Evolutionary conservation across 139 green algal species (phyloP).

Genomic region (Chlamydomonas applanata): DNA sequence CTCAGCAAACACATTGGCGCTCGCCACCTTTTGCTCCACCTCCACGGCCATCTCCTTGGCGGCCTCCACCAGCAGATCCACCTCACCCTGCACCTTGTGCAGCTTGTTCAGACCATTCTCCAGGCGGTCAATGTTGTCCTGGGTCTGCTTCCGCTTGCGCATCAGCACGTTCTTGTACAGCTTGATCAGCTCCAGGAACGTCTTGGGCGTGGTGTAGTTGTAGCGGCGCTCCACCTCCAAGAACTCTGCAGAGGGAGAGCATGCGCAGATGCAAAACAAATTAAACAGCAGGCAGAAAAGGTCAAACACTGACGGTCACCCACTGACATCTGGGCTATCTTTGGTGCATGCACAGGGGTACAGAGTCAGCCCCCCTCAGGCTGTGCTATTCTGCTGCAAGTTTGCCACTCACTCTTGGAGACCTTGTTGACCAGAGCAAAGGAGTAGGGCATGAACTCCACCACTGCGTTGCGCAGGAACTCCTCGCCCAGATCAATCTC

Average conservation of each 20-base stretch:
- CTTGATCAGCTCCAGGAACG: constrained; percentile 89
- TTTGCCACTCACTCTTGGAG: constrained; percentile 13
- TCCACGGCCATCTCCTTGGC: constrained; percentile 82
- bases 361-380: background rate
- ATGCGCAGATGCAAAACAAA: background rate
- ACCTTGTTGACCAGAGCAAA: constrained; percentile 78
- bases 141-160: constrained; percentile 57
- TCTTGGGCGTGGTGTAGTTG: constrained; percentile 91
- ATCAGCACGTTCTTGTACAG: constrained; percentile 83
- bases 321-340: no score
- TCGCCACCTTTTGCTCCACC: constrained; percentile 84
- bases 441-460: constrained; percentile 87
- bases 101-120: constrained; percentile 85
- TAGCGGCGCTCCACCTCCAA: constrained; percentile 71
- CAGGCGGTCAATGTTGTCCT: constrained; percentile 64
- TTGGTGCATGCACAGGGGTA: no score
- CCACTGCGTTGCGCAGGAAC: constrained; percentile 60
- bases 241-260: constrained; percentile 35
- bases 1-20: constrained; percentile 80
- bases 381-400: background rate
- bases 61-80: constrained; percentile 85
- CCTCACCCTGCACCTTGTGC: constrained; percentile 76
- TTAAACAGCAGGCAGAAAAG: no score
- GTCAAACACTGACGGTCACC: no score
- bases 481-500: constrained; percentile 66